phyloP scores from a whole-genome alignment of 306 rosid genomes.

The Sesbania bispinosa region DNA sequence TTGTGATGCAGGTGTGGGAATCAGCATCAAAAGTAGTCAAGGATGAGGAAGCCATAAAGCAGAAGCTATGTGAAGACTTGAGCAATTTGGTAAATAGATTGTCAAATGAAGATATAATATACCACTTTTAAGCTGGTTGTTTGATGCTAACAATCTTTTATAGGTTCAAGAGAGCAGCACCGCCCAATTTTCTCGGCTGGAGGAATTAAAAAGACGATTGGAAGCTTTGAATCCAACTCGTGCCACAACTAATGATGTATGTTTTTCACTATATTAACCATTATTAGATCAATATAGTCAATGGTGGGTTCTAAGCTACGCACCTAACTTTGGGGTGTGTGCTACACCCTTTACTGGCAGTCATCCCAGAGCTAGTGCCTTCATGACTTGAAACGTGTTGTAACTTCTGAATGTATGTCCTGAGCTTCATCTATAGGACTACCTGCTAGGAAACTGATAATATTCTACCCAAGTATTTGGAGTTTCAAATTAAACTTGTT shows the following conservation, averaged over 20 bases:
- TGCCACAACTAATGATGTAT: slow-evolving; percentile 50
- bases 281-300: slow-evolving; percentile 6
- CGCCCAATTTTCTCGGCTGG: slow-evolving; percentile 69
- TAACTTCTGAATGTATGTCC: neutral
- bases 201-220: slow-evolving; percentile 83
- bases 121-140: slow-evolving; percentile 20
- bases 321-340: neutral
- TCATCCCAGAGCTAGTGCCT: neutral
- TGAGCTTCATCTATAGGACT: slow-evolving; percentile 9
- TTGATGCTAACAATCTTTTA: slow-evolving; percentile 32
- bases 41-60: slow-evolving; percentile 79
- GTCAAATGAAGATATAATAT: slow-evolving; percentile 16
- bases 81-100: slow-evolving; percentile 62
- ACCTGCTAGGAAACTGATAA: neutral
- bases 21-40: slow-evolving; percentile 57
- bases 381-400: neutral
- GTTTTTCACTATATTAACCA: slow-evolving; percentile 15
- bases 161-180: slow-evolving; percentile 93
- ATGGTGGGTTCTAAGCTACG: neutral
- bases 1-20: slow-evolving; percentile 64
- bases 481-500: neutral
- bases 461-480: neutral
- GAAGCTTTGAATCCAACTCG: slow-evolving; percentile 81
- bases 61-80: slow-evolving; percentile 85
- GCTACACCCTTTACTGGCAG: neutral